Evolutionary conservation across 1,139 yeast species (phyloP), one percentile per base, ranked within the genome.

Genomic region (Geotrichum histeridarum): DNA sequence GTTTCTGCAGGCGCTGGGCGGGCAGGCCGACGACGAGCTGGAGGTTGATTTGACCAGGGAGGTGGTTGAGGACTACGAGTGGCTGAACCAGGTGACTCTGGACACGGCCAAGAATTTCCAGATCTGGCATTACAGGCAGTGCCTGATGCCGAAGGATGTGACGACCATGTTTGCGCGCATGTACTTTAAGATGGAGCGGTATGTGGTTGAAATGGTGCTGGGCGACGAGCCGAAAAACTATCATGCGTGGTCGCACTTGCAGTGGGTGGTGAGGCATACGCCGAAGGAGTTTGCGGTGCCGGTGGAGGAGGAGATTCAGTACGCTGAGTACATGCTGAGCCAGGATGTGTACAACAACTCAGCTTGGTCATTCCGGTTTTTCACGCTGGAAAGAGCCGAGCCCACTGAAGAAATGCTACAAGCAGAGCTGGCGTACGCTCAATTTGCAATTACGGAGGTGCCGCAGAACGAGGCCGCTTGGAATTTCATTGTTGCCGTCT

Each of bases 231-330:
- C 84, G 12, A 93, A 93, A 67, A 93, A 93, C 72, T 95, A 93
- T 68, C 99, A 93, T 66, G 96, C 91, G 8, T 93, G 99, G 99
- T 81, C 96, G 1, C 89, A 90, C 64, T 72, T 90, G 53, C 85
- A 85, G 63, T 89, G 96, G 96, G 70, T 85, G 17, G 84, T 86
- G 11, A 44, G 18, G 15, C 48, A 38, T 14, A 35, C 50, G 8
- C 55, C 55, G 1, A 14, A 30, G 12, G 50, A 48, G 45, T 44
- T 32, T 27, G 31, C 17, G 14, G 56, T 55, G 50, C 49, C 58
- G 17, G 55, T 62, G 36, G 68, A 61, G 8, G 70, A 68, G 44
- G 96, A 90, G 65, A 61, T 81, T 14, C 67, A 65, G 8, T 85
- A 79, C 65, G 76, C 80, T 1, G 76, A 77, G n/a, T 59, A 61